phyloP scores from a whole-genome alignment of 2,329 filamentous ascomycete species.

The Aaosphaeria arxii region DNA sequence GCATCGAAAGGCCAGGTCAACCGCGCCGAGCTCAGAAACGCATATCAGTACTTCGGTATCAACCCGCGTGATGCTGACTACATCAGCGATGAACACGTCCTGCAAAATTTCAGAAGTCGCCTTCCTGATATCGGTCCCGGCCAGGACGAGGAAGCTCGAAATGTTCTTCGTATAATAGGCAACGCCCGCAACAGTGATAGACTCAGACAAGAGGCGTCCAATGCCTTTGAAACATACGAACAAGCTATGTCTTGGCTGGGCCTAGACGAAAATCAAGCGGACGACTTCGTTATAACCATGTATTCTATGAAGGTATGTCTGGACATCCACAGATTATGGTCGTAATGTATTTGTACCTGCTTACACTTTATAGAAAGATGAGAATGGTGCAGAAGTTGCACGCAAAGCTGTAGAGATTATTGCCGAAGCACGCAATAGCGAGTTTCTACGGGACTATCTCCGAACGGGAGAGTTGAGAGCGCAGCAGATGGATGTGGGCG shows the following conservation, averaged over 20 bases:
- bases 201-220: slow-evolving; percentile 58
- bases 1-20: slow-evolving; percentile 59
- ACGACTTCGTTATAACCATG: slow-evolving; percentile 59
- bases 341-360: slow-evolving; percentile 30
- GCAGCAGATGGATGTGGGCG: slow-evolving; percentile 51
- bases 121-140: slow-evolving; percentile 53
- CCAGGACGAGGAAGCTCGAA: slow-evolving; percentile 56
- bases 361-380: slow-evolving; percentile 49
- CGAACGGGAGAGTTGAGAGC: slow-evolving; percentile 48
- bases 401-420: slow-evolving; percentile 58
- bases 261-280: slow-evolving; percentile 45
- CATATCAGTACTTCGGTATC: slow-evolving; percentile 60
- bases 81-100: slow-evolving; percentile 58
- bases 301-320: slow-evolving; percentile 53
- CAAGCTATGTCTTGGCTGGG: slow-evolving; percentile 63
- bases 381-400: slow-evolving; percentile 48
- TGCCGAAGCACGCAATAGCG: slow-evolving; percentile 56
- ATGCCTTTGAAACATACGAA: slow-evolving; percentile 58
- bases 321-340: background rate
- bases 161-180: slow-evolving; percentile 59
- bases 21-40: slow-evolving; percentile 54
- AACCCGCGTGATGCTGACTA: slow-evolving; percentile 35
- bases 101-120: slow-evolving; percentile 59
- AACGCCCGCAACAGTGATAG: slow-evolving; percentile 54
- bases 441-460: slow-evolving; percentile 52